phyloP scores from a whole-genome alignment of 176 grass and related monocot species.

The Thalia dealbata region DNA sequence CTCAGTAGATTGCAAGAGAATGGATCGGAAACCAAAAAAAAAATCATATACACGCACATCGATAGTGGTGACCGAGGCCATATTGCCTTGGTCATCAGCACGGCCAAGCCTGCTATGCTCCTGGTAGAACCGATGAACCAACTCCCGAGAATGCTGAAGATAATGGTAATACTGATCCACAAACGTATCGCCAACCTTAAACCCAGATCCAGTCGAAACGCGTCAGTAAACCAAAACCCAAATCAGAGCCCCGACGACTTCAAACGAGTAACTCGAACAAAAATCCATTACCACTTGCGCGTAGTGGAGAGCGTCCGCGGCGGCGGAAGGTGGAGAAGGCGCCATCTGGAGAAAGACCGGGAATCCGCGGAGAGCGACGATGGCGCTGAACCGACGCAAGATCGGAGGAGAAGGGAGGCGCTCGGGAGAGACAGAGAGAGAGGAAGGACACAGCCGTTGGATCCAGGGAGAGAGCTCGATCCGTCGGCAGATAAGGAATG shows the following conservation, averaged over 20 bases:
- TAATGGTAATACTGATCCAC: conserved; percentile 6
- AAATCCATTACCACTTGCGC: conserved; percentile 1
- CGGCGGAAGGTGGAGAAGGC: neutral
- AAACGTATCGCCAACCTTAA: conserved; percentile 5
- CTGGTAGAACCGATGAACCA: conserved; percentile 11
- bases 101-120: conserved; percentile 3
- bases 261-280: neutral
- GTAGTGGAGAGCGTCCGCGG: neutral
- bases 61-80: conserved; percentile 1
- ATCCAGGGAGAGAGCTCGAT: neutral
- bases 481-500: neutral
- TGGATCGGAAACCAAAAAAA: neutral
- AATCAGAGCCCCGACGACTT: neutral
- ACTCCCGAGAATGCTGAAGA: neutral
- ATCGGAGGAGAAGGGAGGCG: neutral
- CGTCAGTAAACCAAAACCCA: neutral
- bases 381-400: neutral
- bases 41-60: neutral
- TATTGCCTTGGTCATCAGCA: neutral
- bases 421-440: neutral
- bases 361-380: neutral
- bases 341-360: neutral
- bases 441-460: neutral
- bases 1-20: too few species aligned
- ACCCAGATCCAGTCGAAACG: neutral